phyloP scores from a whole-genome alignment of 371 early-diverging fungal species.

The Mucor racemosus region DNA sequence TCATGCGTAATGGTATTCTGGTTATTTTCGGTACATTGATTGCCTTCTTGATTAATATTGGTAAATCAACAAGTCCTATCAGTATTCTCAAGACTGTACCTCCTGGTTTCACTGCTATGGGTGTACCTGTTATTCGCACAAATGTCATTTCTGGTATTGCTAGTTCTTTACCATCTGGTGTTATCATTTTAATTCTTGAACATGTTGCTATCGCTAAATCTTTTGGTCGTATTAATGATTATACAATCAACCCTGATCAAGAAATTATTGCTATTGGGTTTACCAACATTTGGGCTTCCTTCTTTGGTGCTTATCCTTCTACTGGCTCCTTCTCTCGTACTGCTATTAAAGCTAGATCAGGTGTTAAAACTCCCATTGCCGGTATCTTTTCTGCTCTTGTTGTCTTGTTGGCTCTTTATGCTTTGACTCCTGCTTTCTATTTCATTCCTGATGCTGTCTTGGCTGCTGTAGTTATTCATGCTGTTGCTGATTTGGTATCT shows the following conservation, averaged over 20 bases:
- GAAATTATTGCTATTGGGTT: constrained; percentile 88
- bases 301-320: constrained; percentile 72
- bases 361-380: constrained; percentile 83
- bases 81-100: constrained; percentile 74
- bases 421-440: constrained; percentile 82
- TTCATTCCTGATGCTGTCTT: constrained; percentile 83
- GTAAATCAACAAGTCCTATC: constrained; percentile 44
- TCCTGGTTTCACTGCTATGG: constrained; percentile 66
- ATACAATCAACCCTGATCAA: constrained; percentile 70
- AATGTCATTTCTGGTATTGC: constrained; percentile 49
- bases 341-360: constrained; percentile 80
- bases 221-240: constrained; percentile 77
- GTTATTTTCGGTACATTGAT: constrained; percentile 52
- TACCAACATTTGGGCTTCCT: constrained; percentile 79
- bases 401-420: constrained; percentile 80
- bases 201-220: constrained; percentile 83
- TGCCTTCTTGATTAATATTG: constrained; percentile 49
- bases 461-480: constrained; percentile 80
- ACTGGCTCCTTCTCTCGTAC: constrained; percentile 58
- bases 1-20: constrained; percentile 54
- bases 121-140: constrained; percentile 49
- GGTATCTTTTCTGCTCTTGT: constrained; percentile 76
- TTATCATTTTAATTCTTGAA: constrained; percentile 79
- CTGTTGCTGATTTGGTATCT: constrained; percentile 64
- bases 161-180: constrained; percentile 63